A percentile compares a stretch with the other conserved stretches of the same genome.
These are phyloP conservation scores for Solanum lycopersicoides DNA, from an alignment of 257 asterid genomes.

Conservation along the genomic window DNA sequence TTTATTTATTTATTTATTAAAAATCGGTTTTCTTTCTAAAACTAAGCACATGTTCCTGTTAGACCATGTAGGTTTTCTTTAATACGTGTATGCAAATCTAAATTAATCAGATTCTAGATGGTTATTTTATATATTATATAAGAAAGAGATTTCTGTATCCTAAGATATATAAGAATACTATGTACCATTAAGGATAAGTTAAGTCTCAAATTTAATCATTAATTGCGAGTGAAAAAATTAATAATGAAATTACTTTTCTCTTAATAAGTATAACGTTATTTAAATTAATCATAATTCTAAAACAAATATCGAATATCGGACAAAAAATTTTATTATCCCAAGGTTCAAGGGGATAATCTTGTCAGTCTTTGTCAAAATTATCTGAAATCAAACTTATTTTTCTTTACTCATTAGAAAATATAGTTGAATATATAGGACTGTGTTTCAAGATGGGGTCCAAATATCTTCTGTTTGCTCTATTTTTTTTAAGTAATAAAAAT, in stretches of 20 bases:
- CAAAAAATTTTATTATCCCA: not conserved
- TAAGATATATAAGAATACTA: accelerated
- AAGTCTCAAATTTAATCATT: not conserved
- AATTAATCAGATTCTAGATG: not conserved
- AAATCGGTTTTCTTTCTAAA: not conserved
- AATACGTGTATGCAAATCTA: too few species aligned
- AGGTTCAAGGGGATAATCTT: not conserved
- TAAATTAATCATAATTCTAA: not conserved
- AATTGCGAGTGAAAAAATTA: not conserved
- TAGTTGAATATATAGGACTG: not conserved
- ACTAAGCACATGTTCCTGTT: not conserved
- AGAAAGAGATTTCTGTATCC: accelerated
- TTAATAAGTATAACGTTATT: accelerated
- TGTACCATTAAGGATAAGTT: too few species aligned
- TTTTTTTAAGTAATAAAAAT: not conserved
- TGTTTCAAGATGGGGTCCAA: not conserved
- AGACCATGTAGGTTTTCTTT: not conserved
- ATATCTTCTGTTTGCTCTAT: not conserved
- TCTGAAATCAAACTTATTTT: not conserved
- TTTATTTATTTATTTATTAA: not conserved
- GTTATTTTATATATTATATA: not conserved
- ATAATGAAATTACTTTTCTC: too few species aligned
- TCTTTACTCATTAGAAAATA: not conserved
- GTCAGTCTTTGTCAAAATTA: not conserved
- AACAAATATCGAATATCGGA: not conserved